phyloP scores from a whole-genome alignment of 2,329 filamentous ascomycete species.

The Penicillium sp. region DNA sequence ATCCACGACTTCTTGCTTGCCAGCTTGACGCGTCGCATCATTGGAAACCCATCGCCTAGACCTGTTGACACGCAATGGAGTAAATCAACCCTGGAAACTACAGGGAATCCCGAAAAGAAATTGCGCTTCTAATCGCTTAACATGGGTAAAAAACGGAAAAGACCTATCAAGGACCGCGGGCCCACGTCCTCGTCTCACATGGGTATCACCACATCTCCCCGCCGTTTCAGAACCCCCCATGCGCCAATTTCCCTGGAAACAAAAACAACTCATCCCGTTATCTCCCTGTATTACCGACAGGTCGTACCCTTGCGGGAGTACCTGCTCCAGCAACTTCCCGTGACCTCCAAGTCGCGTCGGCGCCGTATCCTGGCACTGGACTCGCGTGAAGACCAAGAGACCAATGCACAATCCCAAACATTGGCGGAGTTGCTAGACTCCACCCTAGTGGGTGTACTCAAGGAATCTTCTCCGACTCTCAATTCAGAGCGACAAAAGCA shows the following conservation, averaged over 20 bases:
- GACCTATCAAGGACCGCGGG: conserved; percentile 28
- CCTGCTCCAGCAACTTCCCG: conserved; percentile 63
- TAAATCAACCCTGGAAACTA: background rate
- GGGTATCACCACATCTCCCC: conserved; percentile 25
- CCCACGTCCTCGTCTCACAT: conserved; percentile 18
- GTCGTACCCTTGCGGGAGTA: conserved; percentile 69
- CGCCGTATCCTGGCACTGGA: conserved; percentile 43
- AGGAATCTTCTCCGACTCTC: conserved; percentile 30
- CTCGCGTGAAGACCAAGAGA: conserved; percentile 1
- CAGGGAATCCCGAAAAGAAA: background rate
- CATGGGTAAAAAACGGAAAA: conserved; percentile 47
- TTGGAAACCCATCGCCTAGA: background rate
- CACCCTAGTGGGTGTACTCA: conserved; percentile 60
- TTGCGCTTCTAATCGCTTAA: background rate
- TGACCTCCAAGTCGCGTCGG: conserved; percentile 57
- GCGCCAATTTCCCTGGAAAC: conserved; percentile 10
- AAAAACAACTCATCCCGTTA: conserved; percentile 55
- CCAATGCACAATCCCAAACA: conserved; percentile 2
- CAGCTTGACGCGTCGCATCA: conserved; percentile 7
- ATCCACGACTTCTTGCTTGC: background rate
- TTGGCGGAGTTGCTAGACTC: conserved; percentile 64
- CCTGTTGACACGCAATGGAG: background rate
- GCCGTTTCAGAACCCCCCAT: conserved; percentile 16
- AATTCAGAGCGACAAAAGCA: conserved; percentile 49
- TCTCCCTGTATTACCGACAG: conserved; percentile 65